Conservation (phyloP, 208 protist genomes). For the Trypanosomatidae sp. region DNA sequence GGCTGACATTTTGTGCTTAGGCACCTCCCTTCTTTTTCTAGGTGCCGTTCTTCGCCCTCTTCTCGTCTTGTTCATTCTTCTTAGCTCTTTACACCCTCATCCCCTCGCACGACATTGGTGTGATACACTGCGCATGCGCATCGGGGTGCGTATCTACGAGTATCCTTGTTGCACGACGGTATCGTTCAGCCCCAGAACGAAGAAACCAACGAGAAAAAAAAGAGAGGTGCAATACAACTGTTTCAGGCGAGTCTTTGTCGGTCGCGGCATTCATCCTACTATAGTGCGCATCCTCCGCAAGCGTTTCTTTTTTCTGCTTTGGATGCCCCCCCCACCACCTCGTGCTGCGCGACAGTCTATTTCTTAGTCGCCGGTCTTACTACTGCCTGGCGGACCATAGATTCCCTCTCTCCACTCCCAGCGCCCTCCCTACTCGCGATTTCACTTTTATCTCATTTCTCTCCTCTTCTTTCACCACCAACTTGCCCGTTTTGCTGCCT, state of each 20-base stretch:
- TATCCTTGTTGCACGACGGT: neutral
- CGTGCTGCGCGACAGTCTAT: neutral
- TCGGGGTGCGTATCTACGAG: neutral
- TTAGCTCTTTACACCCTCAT: neutral
- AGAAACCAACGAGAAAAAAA: neutral
- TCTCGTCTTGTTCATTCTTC: neutral
- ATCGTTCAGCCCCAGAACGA: neutral
- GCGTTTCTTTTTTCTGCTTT: neutral
- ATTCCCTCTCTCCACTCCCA: neutral
- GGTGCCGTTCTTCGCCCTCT: neutral
- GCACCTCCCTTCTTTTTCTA: neutral
- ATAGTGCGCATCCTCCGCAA: neutral
- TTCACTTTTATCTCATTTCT: neutral
- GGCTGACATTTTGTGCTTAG: neutral
- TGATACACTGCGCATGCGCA: neutral
- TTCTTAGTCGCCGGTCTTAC: neutral
- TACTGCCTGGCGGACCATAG: neutral
- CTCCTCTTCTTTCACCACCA: neutral
- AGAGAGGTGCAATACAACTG: neutral
- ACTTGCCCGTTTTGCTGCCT: neutral
- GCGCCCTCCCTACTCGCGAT: neutral
- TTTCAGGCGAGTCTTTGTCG: neutral
- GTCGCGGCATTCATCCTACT: neutral
- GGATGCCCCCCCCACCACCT: neutral
- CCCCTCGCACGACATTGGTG: neutral